A percentile compares a stretch with the other conserved stretches of the same genome.
Conservation (phyloP, 257 asterid species). For the Solanum tacnaense region DNA sequence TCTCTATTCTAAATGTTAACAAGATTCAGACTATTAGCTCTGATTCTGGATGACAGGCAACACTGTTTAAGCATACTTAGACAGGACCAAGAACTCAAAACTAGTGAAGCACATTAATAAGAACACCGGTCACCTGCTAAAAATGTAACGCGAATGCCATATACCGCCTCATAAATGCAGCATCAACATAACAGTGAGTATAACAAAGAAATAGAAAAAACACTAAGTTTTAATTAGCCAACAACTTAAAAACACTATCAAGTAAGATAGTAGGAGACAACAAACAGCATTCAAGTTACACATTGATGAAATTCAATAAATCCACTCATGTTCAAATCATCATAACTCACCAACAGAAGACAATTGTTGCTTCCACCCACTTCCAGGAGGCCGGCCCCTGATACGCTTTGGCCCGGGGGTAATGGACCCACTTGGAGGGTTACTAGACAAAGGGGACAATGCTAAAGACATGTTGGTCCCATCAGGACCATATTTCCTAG, state of each 20-base stretch:
- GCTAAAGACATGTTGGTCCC: conserved; percentile 21
- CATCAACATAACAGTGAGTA: background rate
- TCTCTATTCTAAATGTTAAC: background rate
- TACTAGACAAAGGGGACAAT: conserved; percentile 13
- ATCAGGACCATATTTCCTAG: conserved; percentile 31
- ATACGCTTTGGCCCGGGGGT: background rate
- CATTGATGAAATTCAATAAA: background rate
- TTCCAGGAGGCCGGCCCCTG: conserved; percentile 28
- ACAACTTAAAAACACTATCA: background rate
- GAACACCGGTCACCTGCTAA: background rate
- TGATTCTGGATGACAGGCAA: background rate
- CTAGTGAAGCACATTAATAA: background rate
- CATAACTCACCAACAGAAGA: conserved; percentile 16
- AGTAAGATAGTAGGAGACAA: background rate
- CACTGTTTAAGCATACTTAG: background rate
- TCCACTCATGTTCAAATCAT: background rate
- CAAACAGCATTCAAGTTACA: background rate
- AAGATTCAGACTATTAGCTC: background rate
- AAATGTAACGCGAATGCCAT: background rate
- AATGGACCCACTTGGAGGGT: background rate
- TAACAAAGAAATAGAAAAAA: background rate
- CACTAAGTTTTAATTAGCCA: background rate
- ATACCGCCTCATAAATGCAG: background rate
- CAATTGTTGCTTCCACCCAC: conserved; percentile 26
- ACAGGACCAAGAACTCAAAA: background rate